phyloP scores from a whole-genome alignment of 2,329 filamentous ascomycete genomes.

The Fusarium proliferatum region DNA sequence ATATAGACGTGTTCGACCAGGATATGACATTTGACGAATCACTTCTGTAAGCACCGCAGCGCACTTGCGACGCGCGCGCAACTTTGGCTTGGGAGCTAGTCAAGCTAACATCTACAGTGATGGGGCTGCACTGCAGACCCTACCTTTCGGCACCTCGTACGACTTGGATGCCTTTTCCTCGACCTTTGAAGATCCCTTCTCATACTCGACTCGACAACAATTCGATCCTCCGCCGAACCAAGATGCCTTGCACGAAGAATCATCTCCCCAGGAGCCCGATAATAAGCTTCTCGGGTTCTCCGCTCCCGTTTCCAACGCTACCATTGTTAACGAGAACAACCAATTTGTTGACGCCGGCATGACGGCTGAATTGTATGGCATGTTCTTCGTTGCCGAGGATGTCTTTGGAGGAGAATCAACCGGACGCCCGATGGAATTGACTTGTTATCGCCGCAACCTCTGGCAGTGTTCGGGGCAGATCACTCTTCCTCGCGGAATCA shows the following conservation, averaged over 20 bases:
- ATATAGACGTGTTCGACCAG: conserved; percentile 64
- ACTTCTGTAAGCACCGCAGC: conserved; percentile 58
- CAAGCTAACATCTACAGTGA: conserved; percentile 47
- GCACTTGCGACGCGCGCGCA: conserved; percentile 27
- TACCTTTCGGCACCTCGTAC: conserved; percentile 69
- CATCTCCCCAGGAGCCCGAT: conserved; percentile 68
- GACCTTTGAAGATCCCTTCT: conserved; percentile 75
- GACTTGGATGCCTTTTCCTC: conserved; percentile 70
- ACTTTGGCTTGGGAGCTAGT: not conserved
- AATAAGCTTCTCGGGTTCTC: conserved; percentile 82
- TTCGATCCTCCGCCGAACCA: conserved; percentile 58
- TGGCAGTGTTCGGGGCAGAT: conserved; percentile 95
- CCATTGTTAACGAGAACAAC: conserved; percentile 73
- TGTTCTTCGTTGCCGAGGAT: conserved; percentile 89
- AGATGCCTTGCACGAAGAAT: conserved; percentile 58
- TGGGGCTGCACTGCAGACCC: conserved; percentile 48
- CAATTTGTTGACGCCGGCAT: conserved; percentile 73
- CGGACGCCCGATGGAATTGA: conserved; percentile 79
- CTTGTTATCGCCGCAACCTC: conserved; percentile 93
- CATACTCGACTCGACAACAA: conserved; percentile 62
- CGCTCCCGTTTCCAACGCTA: conserved; percentile 67
- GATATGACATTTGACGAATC: conserved; percentile 67
- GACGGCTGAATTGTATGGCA: conserved; percentile 82
- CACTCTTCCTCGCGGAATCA: conserved; percentile 77
- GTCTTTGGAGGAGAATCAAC: conserved; percentile 73